Evolutionary conservation across 441 rosid species (phyloP).

Genomic region (Mallotus repandus): DNA sequence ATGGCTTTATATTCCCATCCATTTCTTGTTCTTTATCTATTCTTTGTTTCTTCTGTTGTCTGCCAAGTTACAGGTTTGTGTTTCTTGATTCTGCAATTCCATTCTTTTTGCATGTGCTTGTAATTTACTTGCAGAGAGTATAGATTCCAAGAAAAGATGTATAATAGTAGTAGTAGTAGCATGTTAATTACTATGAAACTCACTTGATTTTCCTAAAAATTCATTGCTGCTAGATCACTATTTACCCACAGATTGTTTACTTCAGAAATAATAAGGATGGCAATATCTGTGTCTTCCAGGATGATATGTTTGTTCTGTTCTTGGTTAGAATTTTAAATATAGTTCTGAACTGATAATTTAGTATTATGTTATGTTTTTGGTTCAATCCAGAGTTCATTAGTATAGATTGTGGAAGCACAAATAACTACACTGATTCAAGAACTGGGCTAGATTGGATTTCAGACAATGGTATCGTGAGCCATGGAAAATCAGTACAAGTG

Average conservation of each 20-base stretch:
- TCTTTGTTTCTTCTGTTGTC: slow-evolving; percentile 40
- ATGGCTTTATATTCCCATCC: slow-evolving; percentile 52
- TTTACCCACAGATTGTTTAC: not conserved
- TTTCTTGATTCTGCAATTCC: slow-evolving; percentile 23
- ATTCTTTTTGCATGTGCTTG: not conserved
- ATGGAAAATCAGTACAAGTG: slow-evolving; percentile 48
- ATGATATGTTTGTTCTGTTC: not conserved
- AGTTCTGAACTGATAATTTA: not conserved
- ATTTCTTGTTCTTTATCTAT: slow-evolving; percentile 34
- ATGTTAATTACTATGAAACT: not conserved
- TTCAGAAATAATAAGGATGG: not conserved
- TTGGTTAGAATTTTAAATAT: not conserved
- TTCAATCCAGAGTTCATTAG: slow-evolving; percentile 72
- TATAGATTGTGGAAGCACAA: slow-evolving; percentile 82
- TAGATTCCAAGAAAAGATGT: not conserved
- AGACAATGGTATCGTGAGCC: slow-evolving; percentile 54
- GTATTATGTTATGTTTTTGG: not conserved
- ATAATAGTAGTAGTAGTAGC: too few relatives aligned
- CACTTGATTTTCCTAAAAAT: not conserved
- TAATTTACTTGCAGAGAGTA: not conserved
- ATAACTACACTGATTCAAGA: slow-evolving; percentile 58
- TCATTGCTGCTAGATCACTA: slow-evolving; percentile 3
- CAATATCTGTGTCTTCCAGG: not conserved
- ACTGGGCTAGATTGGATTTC: slow-evolving; percentile 83
- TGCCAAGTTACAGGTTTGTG: slow-evolving; percentile 78